phyloP scores from a whole-genome alignment of 345 rosid genomes.

The Rhizophora mangle region DNA sequence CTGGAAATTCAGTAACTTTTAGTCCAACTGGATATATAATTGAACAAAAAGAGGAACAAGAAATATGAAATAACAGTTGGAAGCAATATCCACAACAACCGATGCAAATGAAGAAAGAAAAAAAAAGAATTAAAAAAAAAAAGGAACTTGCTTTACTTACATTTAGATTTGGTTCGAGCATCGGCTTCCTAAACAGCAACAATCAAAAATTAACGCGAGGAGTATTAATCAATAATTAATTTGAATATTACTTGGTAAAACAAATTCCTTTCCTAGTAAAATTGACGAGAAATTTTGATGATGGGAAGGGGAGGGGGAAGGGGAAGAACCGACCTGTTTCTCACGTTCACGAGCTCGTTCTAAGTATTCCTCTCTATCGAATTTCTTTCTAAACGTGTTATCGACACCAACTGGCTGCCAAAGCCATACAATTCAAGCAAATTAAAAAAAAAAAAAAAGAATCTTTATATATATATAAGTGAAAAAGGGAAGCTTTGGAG shows the following conservation, averaged over 20 bases:
- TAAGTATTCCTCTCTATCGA: slow-evolving; percentile 71
- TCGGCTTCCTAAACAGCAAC: slow-evolving; percentile 57
- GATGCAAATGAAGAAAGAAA: background rate
- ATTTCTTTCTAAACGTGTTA: slow-evolving; percentile 79
- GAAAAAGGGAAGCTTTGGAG: too few species aligned
- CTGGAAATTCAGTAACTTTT: too few species aligned
- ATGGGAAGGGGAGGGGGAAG: background rate
- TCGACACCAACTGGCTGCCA: slow-evolving; percentile 62
- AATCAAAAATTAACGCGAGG: background rate
- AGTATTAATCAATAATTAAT: background rate
- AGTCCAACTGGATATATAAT: too few species aligned
- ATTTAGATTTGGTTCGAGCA: slow-evolving; percentile 55
- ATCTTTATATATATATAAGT: too few species aligned
- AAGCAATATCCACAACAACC: background rate
- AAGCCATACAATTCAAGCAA: too few species aligned
- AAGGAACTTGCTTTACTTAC: slow-evolving; percentile 34
- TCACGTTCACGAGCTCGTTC: slow-evolving; percentile 95
- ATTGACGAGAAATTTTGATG: too few species aligned
- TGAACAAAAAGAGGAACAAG: too few species aligned
- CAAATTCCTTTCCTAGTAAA: too few species aligned
- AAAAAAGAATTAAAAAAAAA: background rate
- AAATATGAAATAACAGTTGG: too few species aligned
- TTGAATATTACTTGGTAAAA: background rate
- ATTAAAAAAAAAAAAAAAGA: too few species aligned
- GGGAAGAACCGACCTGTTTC: slow-evolving; percentile 45